phyloP scores from a whole-genome alignment of 345 rosid genomes.

The Aquilaria sinensis region DNA sequence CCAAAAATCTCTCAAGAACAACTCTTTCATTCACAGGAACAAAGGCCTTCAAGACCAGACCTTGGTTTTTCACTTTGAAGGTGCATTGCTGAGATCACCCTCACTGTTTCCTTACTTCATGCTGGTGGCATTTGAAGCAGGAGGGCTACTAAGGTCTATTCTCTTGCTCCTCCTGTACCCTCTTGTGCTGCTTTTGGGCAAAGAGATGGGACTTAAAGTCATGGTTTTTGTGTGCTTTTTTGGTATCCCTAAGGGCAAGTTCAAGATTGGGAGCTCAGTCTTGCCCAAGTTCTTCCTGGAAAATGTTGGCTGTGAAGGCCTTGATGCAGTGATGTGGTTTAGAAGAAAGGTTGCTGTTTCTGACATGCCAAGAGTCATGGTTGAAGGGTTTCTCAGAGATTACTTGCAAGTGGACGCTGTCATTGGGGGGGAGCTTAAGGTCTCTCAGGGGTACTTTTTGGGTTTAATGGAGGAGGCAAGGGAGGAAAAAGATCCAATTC shows the following conservation, averaged over 20 bases:
- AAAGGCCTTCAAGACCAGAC: constrained; percentile 9
- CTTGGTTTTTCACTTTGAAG: constrained; percentile 45
- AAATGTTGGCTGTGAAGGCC: constrained; percentile 48
- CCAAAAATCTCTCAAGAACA: constrained; percentile 6
- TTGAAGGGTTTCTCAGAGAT: constrained; percentile 46
- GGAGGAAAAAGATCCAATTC: constrained; percentile 3
- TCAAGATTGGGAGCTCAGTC: constrained; percentile 36
- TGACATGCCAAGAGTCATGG: constrained; percentile 49
- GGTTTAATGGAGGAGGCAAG: constrained; percentile 40
- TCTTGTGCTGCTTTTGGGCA: constrained; percentile 27
- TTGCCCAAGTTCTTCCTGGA: constrained; percentile 58
- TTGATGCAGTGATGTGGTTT: constrained; percentile 37
- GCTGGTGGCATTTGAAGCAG: constrained; percentile 65
- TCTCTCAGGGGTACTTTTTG: constrained; percentile 34
- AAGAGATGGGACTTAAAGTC: constrained; percentile 29
- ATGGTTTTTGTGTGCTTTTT: constrained; percentile 48
- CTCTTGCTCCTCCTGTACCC: constrained; percentile 46
- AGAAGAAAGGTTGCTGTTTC: constrained; percentile 37
- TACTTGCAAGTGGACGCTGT: constrained; percentile 40
- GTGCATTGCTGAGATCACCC: constrained; percentile 37
- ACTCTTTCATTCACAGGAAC: background rate
- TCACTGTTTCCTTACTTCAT: constrained; percentile 59
- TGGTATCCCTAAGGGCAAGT: constrained; percentile 34
- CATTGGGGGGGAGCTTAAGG: constrained; percentile 44
- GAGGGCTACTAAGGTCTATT: constrained; percentile 45